Conservation (phyloP, 1,284 basidiomycete genomes). For the Rhodotorula sp. region DNA sequence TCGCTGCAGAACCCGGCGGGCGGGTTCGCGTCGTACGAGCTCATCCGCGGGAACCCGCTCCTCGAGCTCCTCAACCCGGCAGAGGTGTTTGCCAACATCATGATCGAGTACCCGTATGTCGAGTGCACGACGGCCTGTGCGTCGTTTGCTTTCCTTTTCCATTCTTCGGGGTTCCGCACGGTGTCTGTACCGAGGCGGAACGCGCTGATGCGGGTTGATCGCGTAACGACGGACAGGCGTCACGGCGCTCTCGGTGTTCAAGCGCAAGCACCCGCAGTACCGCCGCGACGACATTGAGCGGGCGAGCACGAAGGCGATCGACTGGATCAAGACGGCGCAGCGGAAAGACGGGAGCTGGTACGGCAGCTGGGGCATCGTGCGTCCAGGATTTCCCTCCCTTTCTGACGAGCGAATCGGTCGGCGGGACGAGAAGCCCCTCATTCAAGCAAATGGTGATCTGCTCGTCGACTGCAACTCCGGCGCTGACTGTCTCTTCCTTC, state of each 20-base stretch:
- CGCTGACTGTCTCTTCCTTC: too few relatives aligned
- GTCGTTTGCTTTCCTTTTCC: slow-evolving; percentile 41
- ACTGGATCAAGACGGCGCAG: slow-evolving; percentile 79
- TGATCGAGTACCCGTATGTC: slow-evolving; percentile 85
- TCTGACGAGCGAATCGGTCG: slow-evolving; percentile 4
- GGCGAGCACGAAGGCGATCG: slow-evolving; percentile 64
- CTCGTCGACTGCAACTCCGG: too few relatives aligned
- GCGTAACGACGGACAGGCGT: slow-evolving; percentile 52
- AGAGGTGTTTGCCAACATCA: slow-evolving; percentile 92
- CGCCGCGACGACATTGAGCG: slow-evolving; percentile 76
- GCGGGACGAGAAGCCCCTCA: neutral
- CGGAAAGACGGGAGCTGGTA: slow-evolving; percentile 90
- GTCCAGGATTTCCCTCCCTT: slow-evolving; percentile 1
- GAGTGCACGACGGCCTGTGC: slow-evolving; percentile 89
- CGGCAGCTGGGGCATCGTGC: slow-evolving; percentile 69
- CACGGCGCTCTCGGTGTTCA: slow-evolving; percentile 82
- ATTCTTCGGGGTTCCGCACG: slow-evolving; percentile 2
- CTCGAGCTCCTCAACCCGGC: slow-evolving; percentile 86
- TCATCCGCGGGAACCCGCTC: slow-evolving; percentile 75
- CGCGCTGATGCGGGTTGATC: neutral
- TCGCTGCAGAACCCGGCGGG: slow-evolving; percentile 85
- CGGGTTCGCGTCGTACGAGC: slow-evolving; percentile 93
- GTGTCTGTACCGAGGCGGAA: neutral
- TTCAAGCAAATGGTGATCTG: neutral
- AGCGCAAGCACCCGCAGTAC: slow-evolving; percentile 76